Evolutionary conservation across 768 basidiomycete species (phyloP), one percentile per base, ranked within the genome.

Genomic region (Calocybe indica): DNA sequence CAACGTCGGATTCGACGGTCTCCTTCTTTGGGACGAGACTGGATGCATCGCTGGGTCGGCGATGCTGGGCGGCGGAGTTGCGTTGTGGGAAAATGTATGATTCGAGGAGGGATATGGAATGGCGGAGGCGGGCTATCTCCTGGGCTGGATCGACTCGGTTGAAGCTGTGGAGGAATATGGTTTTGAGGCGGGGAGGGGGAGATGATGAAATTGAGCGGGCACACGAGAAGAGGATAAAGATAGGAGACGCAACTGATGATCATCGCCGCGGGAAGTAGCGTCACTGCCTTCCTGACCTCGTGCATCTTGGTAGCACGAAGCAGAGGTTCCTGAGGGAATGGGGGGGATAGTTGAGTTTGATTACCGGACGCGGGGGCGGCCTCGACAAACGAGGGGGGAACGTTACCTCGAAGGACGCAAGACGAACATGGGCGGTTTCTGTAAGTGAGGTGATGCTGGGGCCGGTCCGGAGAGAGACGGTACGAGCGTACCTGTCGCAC

Each of bases 401-500:
- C 22, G 22, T 50, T 46, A 82, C 88, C 89, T 69, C 89, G 74
- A 55, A 91, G 71, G 40, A 91, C 88, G 63, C 89, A 92, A 13
- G 86, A 88, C 3, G 88, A 90, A 58, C 89, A 92, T n/a, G 89
- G 89, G 8, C 88, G 82, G 58, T 85, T 89, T 66, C 89, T 90
- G 62, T 0, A 43, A 48, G 31, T 37, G 49, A 47, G 37, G 50
- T 43, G 49, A 51, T 48, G 51, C 52, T 46, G 50, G 46, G 55
- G 38, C 44, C 30, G 47, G 9, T 45, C 41, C n/a, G 39, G 29
- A 45, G 31, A 40, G 22, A 45, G 43, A 37, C 5, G 37, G 37
- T 5, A 52, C 40, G 46, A 37, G 38, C 40, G 47, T 31, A 85
- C 88, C 88, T 82, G 66, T 92, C 89, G 70, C 89, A 92, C 68